Conservation (phyloP, 768 basidiomycete genomes). For the Gloeostereum incarnatum region DNA sequence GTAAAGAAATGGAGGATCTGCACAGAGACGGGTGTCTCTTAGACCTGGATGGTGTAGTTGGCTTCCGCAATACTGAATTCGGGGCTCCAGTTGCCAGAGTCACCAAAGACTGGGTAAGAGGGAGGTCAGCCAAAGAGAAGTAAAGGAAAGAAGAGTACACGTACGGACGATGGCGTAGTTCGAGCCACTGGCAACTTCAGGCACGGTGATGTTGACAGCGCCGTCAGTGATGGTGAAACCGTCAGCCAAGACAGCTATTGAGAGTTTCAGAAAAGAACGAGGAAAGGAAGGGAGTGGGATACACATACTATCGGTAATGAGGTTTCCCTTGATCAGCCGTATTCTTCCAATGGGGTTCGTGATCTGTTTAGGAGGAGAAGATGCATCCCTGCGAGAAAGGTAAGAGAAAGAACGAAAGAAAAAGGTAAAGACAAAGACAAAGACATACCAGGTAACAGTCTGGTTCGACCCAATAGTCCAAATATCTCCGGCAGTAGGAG, state of each 20-base stretch:
- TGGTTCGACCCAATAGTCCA: constrained; percentile 31
- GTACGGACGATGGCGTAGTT: constrained; percentile 30
- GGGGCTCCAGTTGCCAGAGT: constrained; percentile 34
- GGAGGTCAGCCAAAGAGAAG: constrained; percentile 1
- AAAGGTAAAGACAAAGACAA: constrained; percentile 10
- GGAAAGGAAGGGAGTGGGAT: background rate
- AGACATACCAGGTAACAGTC: constrained; percentile 35
- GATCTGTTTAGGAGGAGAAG: constrained; percentile 31
- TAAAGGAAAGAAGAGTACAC: constrained; percentile 11
- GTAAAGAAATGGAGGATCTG: no score
- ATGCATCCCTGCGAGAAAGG: constrained; percentile 23
- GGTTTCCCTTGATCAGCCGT: constrained; percentile 25
- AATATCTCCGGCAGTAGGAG: constrained; percentile 21
- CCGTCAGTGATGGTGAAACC: constrained; percentile 29
- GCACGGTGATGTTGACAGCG: constrained; percentile 21
- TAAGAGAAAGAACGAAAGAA: background rate
- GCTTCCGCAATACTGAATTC: constrained; percentile 16
- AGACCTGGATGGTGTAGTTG: background rate
- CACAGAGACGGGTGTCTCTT: no score
- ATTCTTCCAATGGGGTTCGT: constrained; percentile 36
- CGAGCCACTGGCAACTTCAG: constrained; percentile 19
- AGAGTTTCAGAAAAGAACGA: constrained; percentile 1
- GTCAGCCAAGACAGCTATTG: constrained; percentile 20
- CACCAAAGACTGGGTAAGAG: constrained; percentile 31
- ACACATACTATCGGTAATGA: constrained; percentile 13